A percentile compares a stretch with the other conserved stretches of the same genome.
phyloP scores from a whole-genome alignment of 176 grass and related monocot genomes.

The Pontederia paniculata region DNA sequence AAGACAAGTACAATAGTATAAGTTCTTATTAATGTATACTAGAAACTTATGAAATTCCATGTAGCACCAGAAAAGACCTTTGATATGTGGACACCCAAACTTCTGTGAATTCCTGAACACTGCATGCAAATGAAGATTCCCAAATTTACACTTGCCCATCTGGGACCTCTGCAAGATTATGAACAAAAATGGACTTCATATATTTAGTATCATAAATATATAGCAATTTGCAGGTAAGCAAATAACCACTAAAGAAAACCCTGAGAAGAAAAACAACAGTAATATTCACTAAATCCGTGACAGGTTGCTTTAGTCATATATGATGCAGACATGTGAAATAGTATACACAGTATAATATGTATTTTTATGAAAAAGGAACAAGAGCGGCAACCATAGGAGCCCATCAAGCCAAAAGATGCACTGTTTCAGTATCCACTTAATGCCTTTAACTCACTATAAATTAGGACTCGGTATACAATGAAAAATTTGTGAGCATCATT shows the following conservation, averaged over 20 bases:
- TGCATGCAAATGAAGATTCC: constrained; percentile 19
- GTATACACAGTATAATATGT: no score
- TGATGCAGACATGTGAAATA: no score
- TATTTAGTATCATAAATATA: neutral
- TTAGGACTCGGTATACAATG: no score
- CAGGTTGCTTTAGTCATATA: no score
- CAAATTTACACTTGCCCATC: constrained; percentile 20
- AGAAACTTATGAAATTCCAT: neutral
- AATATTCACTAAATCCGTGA: no score
- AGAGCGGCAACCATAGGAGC: no score
- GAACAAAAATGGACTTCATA: neutral
- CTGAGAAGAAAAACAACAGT: neutral
- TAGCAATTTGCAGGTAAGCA: neutral
- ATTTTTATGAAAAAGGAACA: no score
- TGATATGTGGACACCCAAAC: constrained; percentile 17
- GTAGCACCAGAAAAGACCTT: neutral
- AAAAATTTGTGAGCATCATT: no score
- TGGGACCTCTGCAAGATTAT: constrained; percentile 14
- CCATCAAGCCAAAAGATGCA: no score
- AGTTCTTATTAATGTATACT: neutral
- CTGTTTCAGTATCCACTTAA: no score
- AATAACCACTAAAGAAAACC: neutral
- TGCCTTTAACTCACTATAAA: no score
- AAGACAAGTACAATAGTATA: neutral
- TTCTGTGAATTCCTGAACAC: constrained; percentile 20